These are phyloP conservation scores for Termitomyces bulborhizus DNA, from an alignment of 768 basidiomycete genomes.

Conservation along the genomic window DNA sequence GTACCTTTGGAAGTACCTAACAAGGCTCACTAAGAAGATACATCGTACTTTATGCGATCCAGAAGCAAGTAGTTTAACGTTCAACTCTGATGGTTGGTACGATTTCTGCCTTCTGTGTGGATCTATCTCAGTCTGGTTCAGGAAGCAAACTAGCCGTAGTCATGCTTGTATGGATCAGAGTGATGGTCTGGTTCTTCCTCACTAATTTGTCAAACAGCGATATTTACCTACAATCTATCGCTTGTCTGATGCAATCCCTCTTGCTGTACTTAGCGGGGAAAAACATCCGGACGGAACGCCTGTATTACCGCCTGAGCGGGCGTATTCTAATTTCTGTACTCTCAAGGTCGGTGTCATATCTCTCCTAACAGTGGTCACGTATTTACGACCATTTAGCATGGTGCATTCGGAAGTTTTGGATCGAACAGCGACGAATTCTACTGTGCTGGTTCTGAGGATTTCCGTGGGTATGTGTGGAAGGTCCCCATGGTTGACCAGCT, in stretches of 20 bases:
- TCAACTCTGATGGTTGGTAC: slow-evolving; percentile 58
- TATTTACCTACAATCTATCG: slow-evolving; percentile 68
- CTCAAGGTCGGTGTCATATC: slow-evolving; percentile 55
- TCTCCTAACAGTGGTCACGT: neutral
- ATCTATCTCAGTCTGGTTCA: slow-evolving; percentile 18
- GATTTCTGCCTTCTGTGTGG: neutral
- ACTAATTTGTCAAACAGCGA: slow-evolving; percentile 33
- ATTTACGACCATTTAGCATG: slow-evolving; percentile 42
- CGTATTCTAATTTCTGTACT: slow-evolving; percentile 69
- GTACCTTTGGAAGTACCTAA: slow-evolving; percentile 29
- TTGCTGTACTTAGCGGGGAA: slow-evolving; percentile 61
- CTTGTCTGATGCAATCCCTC: slow-evolving; percentile 58
- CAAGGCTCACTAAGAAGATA: slow-evolving; percentile 35
- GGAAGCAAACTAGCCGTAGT: slow-evolving; percentile 61
- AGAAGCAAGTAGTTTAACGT: slow-evolving; percentile 61
- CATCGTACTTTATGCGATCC: slow-evolving; percentile 43
- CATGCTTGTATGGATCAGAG: slow-evolving; percentile 45
- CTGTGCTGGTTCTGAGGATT: slow-evolving; percentile 79
- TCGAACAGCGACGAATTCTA: slow-evolving; percentile 53
- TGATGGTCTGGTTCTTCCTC: neutral
- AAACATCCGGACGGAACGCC: slow-evolving; percentile 51
- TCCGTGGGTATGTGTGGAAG: slow-evolving; percentile 73
- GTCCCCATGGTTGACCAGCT: slow-evolving; percentile 49
- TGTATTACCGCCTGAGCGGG: slow-evolving; percentile 36
- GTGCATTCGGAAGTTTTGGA: slow-evolving; percentile 63